Evolutionary conservation across 1,284 basidiomycete genomes (phyloP).

Genomic region (Lentinula novae-zelandiae): DNA sequence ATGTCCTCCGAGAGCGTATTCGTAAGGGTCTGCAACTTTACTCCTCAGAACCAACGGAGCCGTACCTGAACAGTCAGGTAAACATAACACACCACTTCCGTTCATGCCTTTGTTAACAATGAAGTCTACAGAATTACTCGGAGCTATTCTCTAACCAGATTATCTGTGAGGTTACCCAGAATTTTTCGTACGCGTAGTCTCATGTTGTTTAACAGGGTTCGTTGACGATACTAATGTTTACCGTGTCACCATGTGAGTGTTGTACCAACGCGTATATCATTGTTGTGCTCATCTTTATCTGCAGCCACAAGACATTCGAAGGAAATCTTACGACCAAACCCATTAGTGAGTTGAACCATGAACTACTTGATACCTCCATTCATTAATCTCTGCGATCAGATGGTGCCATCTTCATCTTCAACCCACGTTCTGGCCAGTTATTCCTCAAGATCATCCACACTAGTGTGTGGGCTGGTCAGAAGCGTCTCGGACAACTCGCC

Average conservation of each 20-base stretch:
- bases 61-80: conserved; percentile 92
- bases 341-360: conserved; percentile 62
- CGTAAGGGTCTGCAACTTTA: conserved; percentile 98
- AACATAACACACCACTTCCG: conserved; percentile 1
- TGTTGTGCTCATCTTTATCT: conserved; percentile 13
- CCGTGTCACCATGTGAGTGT: conserved; percentile 89
- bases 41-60: conserved; percentile 98
- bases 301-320: conserved; percentile 96
- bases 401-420: conserved; percentile 99
- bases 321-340: conserved; percentile 99
- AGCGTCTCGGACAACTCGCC: conserved; percentile 97
- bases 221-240: conserved; percentile 99
- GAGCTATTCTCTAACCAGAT: conserved; percentile 99
- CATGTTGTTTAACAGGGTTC: conserved; percentile 58
- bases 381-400: conserved; percentile 39
- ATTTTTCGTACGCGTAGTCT: conserved; percentile 14
- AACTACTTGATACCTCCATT: background rate
- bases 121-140: conserved; percentile 74
- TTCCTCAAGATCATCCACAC: conserved; percentile 99
- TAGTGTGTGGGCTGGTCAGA: conserved; percentile 99
- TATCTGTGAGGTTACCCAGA: conserved; percentile 70
- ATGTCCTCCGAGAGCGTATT: conserved; percentile 97
- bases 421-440: conserved; percentile 96
- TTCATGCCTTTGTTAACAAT: conserved; percentile 18
- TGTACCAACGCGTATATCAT: background rate